These are phyloP conservation scores for Caulochytrium protostelioides DNA, from an alignment of 371 early-diverging fungal genomes.

Conservation along the genomic window DNA sequence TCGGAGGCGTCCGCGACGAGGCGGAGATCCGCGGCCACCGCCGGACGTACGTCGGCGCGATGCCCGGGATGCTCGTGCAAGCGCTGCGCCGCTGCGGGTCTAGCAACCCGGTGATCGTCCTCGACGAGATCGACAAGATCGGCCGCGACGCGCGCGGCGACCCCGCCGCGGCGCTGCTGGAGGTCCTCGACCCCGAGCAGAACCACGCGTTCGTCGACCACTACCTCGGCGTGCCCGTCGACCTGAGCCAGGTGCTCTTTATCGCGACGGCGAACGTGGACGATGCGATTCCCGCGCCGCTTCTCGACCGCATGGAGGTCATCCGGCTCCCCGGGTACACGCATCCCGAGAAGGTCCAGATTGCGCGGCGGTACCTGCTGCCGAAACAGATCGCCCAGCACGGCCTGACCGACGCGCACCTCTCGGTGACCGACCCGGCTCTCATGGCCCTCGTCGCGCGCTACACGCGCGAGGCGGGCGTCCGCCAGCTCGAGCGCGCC, in stretches of 20 bases:
- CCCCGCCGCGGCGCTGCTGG: constrained; percentile 58
- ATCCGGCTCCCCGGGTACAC: constrained; percentile 66
- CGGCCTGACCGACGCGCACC: constrained; percentile 28
- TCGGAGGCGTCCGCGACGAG: constrained; percentile 75
- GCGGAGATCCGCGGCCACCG: constrained; percentile 77
- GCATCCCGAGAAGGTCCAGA: constrained; percentile 47
- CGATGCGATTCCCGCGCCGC: constrained; percentile 53
- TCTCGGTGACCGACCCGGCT: constrained; percentile 31
- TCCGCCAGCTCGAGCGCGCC: constrained; percentile 50
- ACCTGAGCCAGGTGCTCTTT: constrained; percentile 60
- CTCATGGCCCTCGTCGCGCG: constrained; percentile 38
- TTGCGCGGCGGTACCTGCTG: constrained; percentile 20
- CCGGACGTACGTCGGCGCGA: constrained; percentile 68
- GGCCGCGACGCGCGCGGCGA: constrained; percentile 47
- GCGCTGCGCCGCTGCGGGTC: constrained; percentile 45
- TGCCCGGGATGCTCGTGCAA: constrained; percentile 69
- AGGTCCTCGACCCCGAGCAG: constrained; percentile 75
- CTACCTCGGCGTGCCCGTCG: constrained; percentile 60
- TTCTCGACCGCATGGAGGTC: constrained; percentile 71
- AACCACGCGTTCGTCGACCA: constrained; percentile 57
- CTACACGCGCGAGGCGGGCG: constrained; percentile 73
- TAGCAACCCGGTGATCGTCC: constrained; percentile 56
- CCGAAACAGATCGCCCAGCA: constrained; percentile 48
- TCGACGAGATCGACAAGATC: constrained; percentile 65
- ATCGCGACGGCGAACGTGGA: constrained; percentile 68